These are phyloP conservation scores for Aspergillus indologenus DNA, from an alignment of 495 filamentous ascomycete genomes.

Conservation along the genomic window DNA sequence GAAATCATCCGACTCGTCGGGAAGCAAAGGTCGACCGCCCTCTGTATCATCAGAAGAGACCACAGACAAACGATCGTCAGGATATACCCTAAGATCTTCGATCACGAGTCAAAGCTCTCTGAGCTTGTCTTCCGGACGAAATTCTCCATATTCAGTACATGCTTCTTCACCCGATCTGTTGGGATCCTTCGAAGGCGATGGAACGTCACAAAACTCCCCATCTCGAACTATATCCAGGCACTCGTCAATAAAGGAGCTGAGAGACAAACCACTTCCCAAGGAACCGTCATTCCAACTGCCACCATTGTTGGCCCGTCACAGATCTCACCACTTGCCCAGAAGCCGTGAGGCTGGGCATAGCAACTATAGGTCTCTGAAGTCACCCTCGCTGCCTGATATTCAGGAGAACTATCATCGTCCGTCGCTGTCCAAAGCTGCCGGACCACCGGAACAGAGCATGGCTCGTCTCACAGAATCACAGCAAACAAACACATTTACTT, in stretches of 20 bases:
- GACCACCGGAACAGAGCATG: slow-evolving; percentile 33
- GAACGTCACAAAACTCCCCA: slow-evolving; percentile 1
- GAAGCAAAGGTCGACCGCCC: slow-evolving; percentile 11
- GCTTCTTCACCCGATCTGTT: slow-evolving; percentile 36
- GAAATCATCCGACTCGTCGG: slow-evolving; percentile 6
- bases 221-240: slow-evolving; percentile 18
- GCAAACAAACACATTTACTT: neutral
- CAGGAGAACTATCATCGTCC: slow-evolving; percentile 20
- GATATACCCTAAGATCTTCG: slow-evolving; percentile 37
- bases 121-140: slow-evolving; percentile 9
- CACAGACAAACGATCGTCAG: slow-evolving; percentile 33
- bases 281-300: slow-evolving; percentile 36
- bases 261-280: slow-evolving; percentile 49
- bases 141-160: slow-evolving; percentile 31
- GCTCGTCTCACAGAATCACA: slow-evolving; percentile 22
- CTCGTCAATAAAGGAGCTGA: slow-evolving; percentile 25
- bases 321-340: slow-evolving; percentile 2
- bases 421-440: slow-evolving; percentile 30
- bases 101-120: slow-evolving; percentile 28
- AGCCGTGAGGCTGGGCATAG: neutral
- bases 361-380: neutral
- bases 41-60: slow-evolving; percentile 27
- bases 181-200: slow-evolving; percentile 43
- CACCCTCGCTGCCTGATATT: slow-evolving; percentile 1
- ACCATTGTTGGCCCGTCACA: slow-evolving; percentile 29